Evolutionary conservation across 306 rosid genomes (phyloP).

Genomic region (Sindora glabra): DNA sequence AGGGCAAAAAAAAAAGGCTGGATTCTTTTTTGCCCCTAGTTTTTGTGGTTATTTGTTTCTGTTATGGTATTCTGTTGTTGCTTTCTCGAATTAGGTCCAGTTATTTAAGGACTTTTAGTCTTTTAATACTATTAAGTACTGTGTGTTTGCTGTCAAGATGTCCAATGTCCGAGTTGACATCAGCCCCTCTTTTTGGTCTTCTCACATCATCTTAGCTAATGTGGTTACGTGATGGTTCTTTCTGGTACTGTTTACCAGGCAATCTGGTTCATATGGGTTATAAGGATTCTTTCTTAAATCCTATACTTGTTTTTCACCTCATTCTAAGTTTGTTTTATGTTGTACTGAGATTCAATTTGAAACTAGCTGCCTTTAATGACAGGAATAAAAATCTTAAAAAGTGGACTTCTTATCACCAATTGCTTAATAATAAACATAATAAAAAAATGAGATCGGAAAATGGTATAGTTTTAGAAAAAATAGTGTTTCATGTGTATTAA

Average conservation of each 20-base stretch:
- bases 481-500: not conserved
- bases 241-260: not conserved
- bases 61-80: conserved; percentile 7
- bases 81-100: conserved; percentile 15
- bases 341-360: not conserved
- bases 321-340: not conserved
- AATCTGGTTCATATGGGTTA: not conserved
- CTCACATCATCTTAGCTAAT: conserved; percentile 10
- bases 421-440: not conserved
- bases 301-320: not conserved
- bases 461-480: not conserved
- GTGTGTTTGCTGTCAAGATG: conserved; percentile 21
- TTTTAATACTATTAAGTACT: conserved; percentile 5
- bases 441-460: not conserved
- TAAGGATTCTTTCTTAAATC: not conserved
- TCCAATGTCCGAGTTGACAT: conserved; percentile 26
- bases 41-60: conserved; percentile 10
- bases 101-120: conserved; percentile 14
- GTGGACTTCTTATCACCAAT: not conserved
- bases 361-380: not conserved
- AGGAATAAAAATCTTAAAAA: not conserved
- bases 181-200: conserved; percentile 17
- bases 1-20: not conserved
- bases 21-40: not conserved
- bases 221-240: conserved; percentile 15